These are phyloP conservation scores for Emmonsiellopsis sp. DNA, from an alignment of 2,329 filamentous ascomycete species.

Conservation along the genomic window DNA sequence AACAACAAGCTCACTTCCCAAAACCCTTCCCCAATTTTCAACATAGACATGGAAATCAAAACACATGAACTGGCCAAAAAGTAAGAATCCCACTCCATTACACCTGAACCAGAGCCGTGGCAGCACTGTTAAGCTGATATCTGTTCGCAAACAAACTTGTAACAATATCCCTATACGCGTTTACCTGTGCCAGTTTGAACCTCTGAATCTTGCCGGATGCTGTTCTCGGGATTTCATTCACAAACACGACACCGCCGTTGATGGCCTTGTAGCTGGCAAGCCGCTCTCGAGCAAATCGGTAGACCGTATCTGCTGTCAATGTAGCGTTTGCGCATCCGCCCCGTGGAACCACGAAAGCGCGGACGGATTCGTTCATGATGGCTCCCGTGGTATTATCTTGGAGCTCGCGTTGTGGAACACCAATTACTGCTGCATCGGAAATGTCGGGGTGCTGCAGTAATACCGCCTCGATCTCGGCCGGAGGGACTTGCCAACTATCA, in stretches of 20 bases:
- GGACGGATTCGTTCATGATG: constrained; percentile 28
- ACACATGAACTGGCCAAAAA: too few species aligned
- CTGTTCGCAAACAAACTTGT: constrained; percentile 18
- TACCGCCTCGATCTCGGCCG: constrained; percentile 41
- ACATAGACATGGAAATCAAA: too few species aligned
- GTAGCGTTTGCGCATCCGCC: constrained; percentile 11
- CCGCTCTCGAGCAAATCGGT: constrained; percentile 29
- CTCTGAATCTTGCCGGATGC: constrained; percentile 43
- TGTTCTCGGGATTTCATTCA: constrained; percentile 41
- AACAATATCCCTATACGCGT: constrained; percentile 29
- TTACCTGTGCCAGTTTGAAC: constrained; percentile 32
- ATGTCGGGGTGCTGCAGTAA: constrained; percentile 39
- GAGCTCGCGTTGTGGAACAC: constrained; percentile 23
- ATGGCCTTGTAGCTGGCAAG: constrained; percentile 42
- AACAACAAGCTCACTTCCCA: too few species aligned
- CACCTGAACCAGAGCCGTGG: too few species aligned
- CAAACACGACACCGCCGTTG: constrained; percentile 40
- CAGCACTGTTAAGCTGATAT: too few species aligned
- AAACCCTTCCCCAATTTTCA: too few species aligned
- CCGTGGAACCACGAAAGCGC: constrained; percentile 38
- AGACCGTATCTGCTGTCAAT: constrained; percentile 34
- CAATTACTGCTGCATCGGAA: constrained; percentile 41
- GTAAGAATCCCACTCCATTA: too few species aligned
- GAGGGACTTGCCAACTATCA: constrained; percentile 41
- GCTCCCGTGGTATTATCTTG: neutral